Percentiles rank a stretch among this genome's conserved stretches.
phyloP scores from a whole-genome alignment of 179 eudicot species.

The Beta corolliflora region DNA sequence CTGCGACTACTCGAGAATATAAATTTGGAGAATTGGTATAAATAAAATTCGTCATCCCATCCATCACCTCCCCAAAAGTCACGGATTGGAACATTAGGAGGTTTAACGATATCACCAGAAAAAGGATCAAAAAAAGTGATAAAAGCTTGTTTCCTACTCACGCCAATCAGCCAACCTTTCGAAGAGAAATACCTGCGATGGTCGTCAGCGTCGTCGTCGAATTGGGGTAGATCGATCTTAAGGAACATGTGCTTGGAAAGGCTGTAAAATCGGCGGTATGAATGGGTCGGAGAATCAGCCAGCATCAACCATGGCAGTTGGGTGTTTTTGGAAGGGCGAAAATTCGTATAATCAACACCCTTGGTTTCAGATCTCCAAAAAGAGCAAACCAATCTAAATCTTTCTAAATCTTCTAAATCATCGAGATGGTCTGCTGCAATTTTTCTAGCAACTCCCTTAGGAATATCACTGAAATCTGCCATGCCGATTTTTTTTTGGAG shows the following conservation, averaged over 20 bases:
- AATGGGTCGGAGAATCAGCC: background rate
- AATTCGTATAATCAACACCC: background rate
- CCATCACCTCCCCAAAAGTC: too few relatives aligned
- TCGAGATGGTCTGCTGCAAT: conserved; percentile 12
- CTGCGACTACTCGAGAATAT: too few relatives aligned
- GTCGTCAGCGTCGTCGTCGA: background rate
- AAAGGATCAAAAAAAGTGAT: background rate
- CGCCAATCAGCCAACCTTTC: conserved; percentile 1
- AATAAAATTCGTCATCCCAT: background rate
- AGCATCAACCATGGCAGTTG: conserved; percentile 17
- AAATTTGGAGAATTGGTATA: background rate
- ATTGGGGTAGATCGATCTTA: background rate
- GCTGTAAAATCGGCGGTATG: conserved; percentile 6
- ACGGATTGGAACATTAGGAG: background rate
- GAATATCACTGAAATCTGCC: background rate
- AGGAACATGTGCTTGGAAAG: conserved; percentile 6
- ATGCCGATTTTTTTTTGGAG: background rate
- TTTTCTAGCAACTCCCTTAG: background rate
- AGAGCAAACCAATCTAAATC: background rate
- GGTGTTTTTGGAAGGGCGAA: background rate
- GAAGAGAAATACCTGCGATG: conserved; percentile 11
- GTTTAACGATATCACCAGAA: background rate
- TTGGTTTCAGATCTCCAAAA: background rate
- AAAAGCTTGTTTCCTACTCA: background rate
- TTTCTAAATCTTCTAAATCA: background rate